Base-by-base conservation (phyloP, 768 basidiomycete species). In the Mycena filopes region DNA sequence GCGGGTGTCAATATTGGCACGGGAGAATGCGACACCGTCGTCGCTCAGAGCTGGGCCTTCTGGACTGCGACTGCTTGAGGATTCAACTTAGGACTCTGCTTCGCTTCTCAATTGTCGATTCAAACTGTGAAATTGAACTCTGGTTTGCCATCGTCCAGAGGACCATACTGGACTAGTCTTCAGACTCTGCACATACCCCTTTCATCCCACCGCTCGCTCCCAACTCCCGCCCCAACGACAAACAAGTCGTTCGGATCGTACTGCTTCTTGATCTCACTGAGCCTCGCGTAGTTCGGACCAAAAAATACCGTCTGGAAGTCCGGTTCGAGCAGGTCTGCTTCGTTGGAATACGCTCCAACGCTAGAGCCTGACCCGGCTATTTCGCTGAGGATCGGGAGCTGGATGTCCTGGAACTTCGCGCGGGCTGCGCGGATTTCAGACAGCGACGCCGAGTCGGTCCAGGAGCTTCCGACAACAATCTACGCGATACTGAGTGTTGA, bases 211-310 rank as follows among this genome's bases (percentile, higher is more conserved):
- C 69, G 23, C 63, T 78, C 77, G 33, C 75, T 75, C 12, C 74
- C 76, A 26, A 78, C 76, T 10, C 77, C 77, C 11, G 67, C 57
- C 16, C 29, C 43, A n/a, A 76, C 77, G 57, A 80, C 76, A 53
- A 78, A 80, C n/a, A 78, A 55, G 47, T 77, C 78, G 3, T 67
- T 63, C 20, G 75, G 74, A 55, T 79, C 78, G 56, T 78, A 78
- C 33, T 60, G 62, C 11, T 49, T 48, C 62, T 78, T 80, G 56
- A 79, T 73, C 18, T 3, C n/a, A 45, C 73, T 73, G 12, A 79
- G 64, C 43, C 63, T 72, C 15, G 51, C 60, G 51, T 78, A 79
- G 48, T 78, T 78, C 6, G 74, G 60, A 26, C 79, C 78, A 63
- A 71, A 80, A 63, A 77, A 77, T 3, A 75, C 76, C 15, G 68